These are phyloP conservation scores for Fraxinus sp. DNA, from an alignment of 305 asterid genomes.

Conservation along the genomic window DNA sequence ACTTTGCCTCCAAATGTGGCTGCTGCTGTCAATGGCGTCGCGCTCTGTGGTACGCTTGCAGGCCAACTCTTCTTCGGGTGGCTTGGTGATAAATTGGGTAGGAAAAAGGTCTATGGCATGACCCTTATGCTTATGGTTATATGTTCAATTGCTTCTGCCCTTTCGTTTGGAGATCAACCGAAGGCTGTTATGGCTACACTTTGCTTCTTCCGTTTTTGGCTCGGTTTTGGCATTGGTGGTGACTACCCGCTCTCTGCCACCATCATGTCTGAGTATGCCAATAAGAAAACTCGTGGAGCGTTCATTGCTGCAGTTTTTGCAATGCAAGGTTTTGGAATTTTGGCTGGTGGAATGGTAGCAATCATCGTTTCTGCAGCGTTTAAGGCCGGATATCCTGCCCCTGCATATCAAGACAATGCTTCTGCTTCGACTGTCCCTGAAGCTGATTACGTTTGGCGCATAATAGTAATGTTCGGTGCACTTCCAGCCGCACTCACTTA, in stretches of 20 bases:
- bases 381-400: constrained; percentile 27
- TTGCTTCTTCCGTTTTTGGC: constrained; percentile 46
- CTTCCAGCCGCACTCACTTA: constrained; percentile 37
- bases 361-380: constrained; percentile 32
- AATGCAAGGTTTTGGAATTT: constrained; percentile 49
- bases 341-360: constrained; percentile 42
- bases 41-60: constrained; percentile 41
- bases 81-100: constrained; percentile 46
- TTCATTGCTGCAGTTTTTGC: constrained; percentile 48
- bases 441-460: constrained; percentile 39
- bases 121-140: constrained; percentile 43
- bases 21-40: constrained; percentile 45
- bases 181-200: constrained; percentile 42
- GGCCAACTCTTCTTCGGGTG: constrained; percentile 34
- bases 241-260: constrained; percentile 49
- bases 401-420: constrained; percentile 8
- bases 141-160: constrained; percentile 36
- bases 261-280: constrained; percentile 47
- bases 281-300: constrained; percentile 44
- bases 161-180: constrained; percentile 34
- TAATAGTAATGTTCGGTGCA: constrained; percentile 39
- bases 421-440: constrained; percentile 11
- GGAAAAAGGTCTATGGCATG: constrained; percentile 43
- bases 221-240: constrained; percentile 49
- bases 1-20: constrained; percentile 36